Evolutionary conservation across 768 basidiomycete genomes (phyloP).

Genomic region (Boletus vinaceobasis): DNA sequence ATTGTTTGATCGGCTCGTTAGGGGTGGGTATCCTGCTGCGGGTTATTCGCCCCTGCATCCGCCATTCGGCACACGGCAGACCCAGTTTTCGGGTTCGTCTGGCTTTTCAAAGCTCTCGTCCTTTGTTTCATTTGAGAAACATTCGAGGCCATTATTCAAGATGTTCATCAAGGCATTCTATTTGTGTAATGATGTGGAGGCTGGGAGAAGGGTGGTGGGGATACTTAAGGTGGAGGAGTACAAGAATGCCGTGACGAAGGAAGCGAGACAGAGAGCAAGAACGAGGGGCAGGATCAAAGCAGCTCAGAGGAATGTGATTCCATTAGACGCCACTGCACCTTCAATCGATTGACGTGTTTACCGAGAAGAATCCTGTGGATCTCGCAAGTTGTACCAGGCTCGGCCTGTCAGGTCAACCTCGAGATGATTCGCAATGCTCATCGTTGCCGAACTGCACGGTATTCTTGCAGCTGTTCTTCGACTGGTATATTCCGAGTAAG

Average conservation of each 20-base stretch:
- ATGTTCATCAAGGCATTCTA: conserved; percentile 70
- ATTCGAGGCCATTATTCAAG: conserved; percentile 67
- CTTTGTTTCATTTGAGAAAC: conserved; percentile 51
- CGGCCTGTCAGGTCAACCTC: neutral
- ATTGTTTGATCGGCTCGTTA: conserved; percentile 64
- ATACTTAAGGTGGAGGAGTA: conserved; percentile 48
- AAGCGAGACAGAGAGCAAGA: conserved; percentile 18
- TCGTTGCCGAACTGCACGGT: neutral
- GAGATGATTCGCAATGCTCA: neutral
- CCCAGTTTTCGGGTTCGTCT: conserved; percentile 12
- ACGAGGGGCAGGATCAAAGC: conserved; percentile 19
- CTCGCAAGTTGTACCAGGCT: neutral
- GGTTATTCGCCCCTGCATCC: conserved; percentile 29
- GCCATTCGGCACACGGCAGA: conserved; percentile 44
- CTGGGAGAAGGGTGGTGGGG: conserved; percentile 51
- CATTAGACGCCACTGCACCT: conserved; percentile 1
- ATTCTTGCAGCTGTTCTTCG: neutral
- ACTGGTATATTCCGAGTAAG: neutral
- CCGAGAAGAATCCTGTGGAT: neutral
- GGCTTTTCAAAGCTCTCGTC: conserved; percentile 38
- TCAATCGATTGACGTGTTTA: conserved; percentile 6
- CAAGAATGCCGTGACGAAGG: conserved; percentile 9
- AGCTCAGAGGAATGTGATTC: neutral
- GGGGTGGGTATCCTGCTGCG: conserved; percentile 53
- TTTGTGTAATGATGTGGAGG: conserved; percentile 48